phyloP scores from a whole-genome alignment of 345 rosid species.

The Odontarrhena argentea region DNA sequence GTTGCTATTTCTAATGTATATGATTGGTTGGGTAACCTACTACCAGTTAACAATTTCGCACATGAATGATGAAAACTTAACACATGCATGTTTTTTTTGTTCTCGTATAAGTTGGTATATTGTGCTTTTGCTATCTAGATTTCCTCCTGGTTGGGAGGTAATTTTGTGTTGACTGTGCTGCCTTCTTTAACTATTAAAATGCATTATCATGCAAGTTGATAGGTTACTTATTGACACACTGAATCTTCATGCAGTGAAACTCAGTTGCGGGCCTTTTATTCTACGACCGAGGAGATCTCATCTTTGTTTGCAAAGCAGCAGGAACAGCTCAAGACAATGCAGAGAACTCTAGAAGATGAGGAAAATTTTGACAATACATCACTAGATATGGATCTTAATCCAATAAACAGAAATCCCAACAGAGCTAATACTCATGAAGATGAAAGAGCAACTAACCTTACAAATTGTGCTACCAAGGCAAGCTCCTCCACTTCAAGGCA shows the following conservation, averaged over 20 bases:
- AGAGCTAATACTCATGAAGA: conserved; percentile 41
- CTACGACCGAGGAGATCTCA: conserved; percentile 88
- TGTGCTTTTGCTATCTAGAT: conserved; percentile 19
- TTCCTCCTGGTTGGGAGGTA: conserved; percentile 12
- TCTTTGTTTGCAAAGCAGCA: conserved; percentile 83
- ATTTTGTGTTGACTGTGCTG: conserved; percentile 17
- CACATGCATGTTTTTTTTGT: not conserved
- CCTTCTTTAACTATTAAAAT: conserved; percentile 11
- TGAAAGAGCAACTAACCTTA: conserved; percentile 31
- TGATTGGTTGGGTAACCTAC: conserved; percentile 24
- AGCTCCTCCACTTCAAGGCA: conserved; percentile 58
- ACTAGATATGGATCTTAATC: conserved; percentile 63
- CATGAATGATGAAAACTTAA: conserved; percentile 9
- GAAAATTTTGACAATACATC: conserved; percentile 83
- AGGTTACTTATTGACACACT: conserved; percentile 19
- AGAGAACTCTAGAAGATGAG: conserved; percentile 88
- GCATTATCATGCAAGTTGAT: conserved; percentile 25
- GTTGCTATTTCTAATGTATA: conserved; percentile 2
- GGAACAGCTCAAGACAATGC: conserved; percentile 95
- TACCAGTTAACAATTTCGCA: not conserved
- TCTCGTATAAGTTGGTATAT: not conserved
- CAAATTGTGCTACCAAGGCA: conserved; percentile 47
- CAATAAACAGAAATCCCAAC: conserved; percentile 34
- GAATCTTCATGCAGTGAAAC: conserved; percentile 72
- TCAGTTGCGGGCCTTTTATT: conserved; percentile 89